A percentile compares a stretch with the other conserved stretches of the same genome.
phyloP scores from a whole-genome alignment of 2,329 filamentous ascomycete species.

The Fusarium oligoseptatum region DNA sequence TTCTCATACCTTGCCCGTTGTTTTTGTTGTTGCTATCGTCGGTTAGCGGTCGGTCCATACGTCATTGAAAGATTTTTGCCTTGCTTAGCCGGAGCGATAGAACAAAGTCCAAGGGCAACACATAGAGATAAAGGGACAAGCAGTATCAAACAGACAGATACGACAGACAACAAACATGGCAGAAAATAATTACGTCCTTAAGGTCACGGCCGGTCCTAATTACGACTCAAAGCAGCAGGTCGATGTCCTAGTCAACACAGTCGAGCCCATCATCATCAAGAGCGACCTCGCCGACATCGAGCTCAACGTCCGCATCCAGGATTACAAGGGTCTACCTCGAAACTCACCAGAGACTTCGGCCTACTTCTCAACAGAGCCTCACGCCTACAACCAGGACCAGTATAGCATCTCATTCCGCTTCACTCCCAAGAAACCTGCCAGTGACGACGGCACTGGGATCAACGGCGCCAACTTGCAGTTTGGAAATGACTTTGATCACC shows the following conservation, averaged over 20 bases:
- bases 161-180: conserved; percentile 59
- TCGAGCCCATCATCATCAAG: conserved; percentile 72
- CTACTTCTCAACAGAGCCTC: conserved; percentile 81
- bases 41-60: conserved; percentile 9
- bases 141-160: not conserved
- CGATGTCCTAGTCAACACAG: conserved; percentile 80
- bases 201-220: conserved; percentile 80
- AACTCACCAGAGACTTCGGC: conserved; percentile 76
- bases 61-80: conserved; percentile 17
- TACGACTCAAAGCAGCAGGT: conserved; percentile 82
- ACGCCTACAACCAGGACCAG: conserved; percentile 77
- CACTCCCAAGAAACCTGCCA: conserved; percentile 69
- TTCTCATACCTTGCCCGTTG: not conserved
- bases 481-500: conserved; percentile 94
- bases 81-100: not conserved
- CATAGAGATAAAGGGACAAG: not conserved
- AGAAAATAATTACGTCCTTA: conserved; percentile 79
- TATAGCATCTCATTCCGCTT: conserved; percentile 89
- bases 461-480: conserved; percentile 83
- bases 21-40: not conserved
- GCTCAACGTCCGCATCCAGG: conserved; percentile 80
- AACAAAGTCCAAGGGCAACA: not conserved
- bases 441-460: conserved; percentile 60
- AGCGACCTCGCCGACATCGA: conserved; percentile 74
- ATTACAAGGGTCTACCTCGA: conserved; percentile 77